Percentiles rank a stretch among this genome's conserved stretches.
Conservation (phyloP, 2,329 filamentous ascomycete species). For the Hypocreales sp. region DNA sequence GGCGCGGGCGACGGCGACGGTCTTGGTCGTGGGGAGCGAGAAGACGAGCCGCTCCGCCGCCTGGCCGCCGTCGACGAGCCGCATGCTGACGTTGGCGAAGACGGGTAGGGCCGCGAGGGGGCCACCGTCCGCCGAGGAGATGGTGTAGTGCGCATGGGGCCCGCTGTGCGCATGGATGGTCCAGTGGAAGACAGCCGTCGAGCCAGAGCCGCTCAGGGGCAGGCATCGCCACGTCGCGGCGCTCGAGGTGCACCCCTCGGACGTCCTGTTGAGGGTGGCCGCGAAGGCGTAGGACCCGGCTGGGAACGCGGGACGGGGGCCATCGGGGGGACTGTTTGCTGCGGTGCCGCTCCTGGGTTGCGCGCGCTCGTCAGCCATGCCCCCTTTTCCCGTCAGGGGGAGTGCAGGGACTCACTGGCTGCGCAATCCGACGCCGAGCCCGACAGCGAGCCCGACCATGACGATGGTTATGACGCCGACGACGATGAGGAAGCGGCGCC, state of each 20-base stretch:
- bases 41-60: conserved; percentile 43
- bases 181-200: conserved; percentile 47
- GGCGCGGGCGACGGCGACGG: conserved; percentile 28
- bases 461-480: conserved; percentile 13
- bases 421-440: conserved; percentile 22
- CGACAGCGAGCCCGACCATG: conserved; percentile 20
- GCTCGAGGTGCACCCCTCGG: conserved; percentile 42
- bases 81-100: conserved; percentile 36
- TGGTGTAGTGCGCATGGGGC: conserved; percentile 26
- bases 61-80: conserved; percentile 28
- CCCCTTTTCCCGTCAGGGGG: background rate
- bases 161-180: conserved; percentile 32
- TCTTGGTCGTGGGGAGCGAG: conserved; percentile 33
- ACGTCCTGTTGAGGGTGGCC: conserved; percentile 37
- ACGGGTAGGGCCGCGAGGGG: conserved; percentile 38
- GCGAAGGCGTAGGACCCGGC: conserved; percentile 46
- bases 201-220: conserved; percentile 28
- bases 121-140: conserved; percentile 36
- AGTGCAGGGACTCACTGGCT: conserved; percentile 14
- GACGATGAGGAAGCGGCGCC: conserved; percentile 16
- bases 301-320: conserved; percentile 28
- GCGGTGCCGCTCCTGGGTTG: background rate
- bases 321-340: background rate
- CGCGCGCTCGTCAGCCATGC: background rate
- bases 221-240: conserved; percentile 46